phyloP scores from a whole-genome alignment of 257 asterid species.

The Solanum etuberosum region DNA sequence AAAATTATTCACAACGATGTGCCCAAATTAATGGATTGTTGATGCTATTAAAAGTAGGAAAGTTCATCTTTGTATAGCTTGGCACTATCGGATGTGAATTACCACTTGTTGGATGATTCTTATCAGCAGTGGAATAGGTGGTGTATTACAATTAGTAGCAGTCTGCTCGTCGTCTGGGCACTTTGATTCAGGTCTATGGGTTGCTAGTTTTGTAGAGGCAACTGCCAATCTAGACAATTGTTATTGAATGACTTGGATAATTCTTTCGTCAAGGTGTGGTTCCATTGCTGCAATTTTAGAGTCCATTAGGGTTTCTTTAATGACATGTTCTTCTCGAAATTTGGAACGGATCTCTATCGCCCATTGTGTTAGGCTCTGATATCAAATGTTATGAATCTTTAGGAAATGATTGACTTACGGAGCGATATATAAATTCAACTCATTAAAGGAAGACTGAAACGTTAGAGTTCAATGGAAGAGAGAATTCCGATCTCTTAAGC shows the following conservation, averaged over 20 bases:
- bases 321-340: background rate
- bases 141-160: background rate
- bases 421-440: background rate
- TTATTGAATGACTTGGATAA: background rate
- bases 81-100: background rate
- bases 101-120: background rate
- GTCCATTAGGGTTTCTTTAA: background rate
- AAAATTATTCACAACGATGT: background rate
- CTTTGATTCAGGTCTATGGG: background rate
- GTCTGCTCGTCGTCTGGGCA: background rate
- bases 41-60: background rate
- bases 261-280: background rate
- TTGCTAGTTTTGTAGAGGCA: background rate
- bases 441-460: background rate
- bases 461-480: background rate
- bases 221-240: background rate
- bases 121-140: background rate
- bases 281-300: background rate
- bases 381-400: too few relatives aligned
- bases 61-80: background rate
- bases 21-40: background rate
- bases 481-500: too few relatives aligned
- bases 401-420: background rate
- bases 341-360: too few relatives aligned
- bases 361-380: too few relatives aligned